These are phyloP conservation scores for Stachybotrys chlorohalonatus DNA, from an alignment of 2,329 filamentous ascomycete species.

Conservation along the genomic window DNA sequence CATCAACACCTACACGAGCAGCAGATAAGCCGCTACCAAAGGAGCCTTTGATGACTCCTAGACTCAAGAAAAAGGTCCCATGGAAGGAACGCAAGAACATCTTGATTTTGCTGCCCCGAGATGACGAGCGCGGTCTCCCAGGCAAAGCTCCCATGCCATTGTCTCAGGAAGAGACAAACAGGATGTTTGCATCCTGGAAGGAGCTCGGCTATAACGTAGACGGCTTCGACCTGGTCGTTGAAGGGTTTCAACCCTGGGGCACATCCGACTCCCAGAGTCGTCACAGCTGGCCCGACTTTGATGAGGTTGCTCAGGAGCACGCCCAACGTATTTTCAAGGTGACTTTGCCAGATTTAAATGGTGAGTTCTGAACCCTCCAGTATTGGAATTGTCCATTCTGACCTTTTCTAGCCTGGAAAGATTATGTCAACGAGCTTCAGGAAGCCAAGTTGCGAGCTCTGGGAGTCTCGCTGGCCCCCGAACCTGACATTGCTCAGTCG, in stretches of 20 bases:
- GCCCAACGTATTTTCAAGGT: slow-evolving; percentile 47
- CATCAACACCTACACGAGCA: slow-evolving; percentile 25
- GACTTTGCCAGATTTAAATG: slow-evolving; percentile 59
- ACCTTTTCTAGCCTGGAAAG: slow-evolving; percentile 46
- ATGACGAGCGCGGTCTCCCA: slow-evolving; percentile 54
- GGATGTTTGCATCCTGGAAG: slow-evolving; percentile 58
- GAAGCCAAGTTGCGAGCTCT: slow-evolving; percentile 90
- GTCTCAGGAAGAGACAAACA: slow-evolving; percentile 42
- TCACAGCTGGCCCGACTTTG: slow-evolving; percentile 55
- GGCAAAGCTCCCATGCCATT: slow-evolving; percentile 47
- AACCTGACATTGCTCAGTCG: slow-evolving; percentile 49
- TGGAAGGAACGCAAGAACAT: slow-evolving; percentile 67
- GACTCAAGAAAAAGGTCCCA: slow-evolving; percentile 59
- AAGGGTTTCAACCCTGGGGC: slow-evolving; percentile 25
- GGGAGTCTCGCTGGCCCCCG: slow-evolving; percentile 74
- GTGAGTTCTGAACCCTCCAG: slow-evolving; percentile 21
- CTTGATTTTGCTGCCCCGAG: slow-evolving; percentile 57
- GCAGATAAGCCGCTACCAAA: slow-evolving; percentile 26
- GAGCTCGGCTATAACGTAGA: slow-evolving; percentile 58
- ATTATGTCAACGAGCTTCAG: slow-evolving; percentile 72
- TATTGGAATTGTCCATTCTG: slow-evolving; percentile 4
- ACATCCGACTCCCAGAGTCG: slow-evolving; percentile 53
- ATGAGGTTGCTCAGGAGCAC: slow-evolving; percentile 49
- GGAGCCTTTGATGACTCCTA: slow-evolving; percentile 37
- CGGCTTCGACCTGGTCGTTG: slow-evolving; percentile 58